Evolutionary conservation across 306 rosid species (phyloP), one percentile per base, ranked within the genome.

Genomic region (Acacia confusa): DNA sequence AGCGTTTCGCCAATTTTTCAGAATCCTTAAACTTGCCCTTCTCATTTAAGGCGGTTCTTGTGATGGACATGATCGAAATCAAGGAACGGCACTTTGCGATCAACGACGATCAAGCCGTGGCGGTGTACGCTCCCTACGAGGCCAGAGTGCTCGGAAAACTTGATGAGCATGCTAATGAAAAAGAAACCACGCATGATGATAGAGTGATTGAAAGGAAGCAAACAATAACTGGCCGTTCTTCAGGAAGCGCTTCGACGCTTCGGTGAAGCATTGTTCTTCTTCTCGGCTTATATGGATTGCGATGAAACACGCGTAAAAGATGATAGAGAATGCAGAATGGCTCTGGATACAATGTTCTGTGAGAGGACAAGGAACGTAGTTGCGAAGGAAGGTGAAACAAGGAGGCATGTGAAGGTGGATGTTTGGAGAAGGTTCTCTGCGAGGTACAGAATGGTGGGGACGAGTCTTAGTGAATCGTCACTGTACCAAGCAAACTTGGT

Each of bases 401-500:
- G 8, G 27, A 79, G 91, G 52, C 76, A 64, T 57, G 95, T 92
- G 85, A 83, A 83, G 80, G 84, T 89, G 10, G 90, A 87, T 45
- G 92, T 91, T 68, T 92, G 97, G 95, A 89, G 95, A 75, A 85
- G 83, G 28, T 92, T 92, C 87, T 89, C 89, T 78, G 81, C 82
- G 13, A 87, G 91, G 81, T 85, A 79, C 60, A 74, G 78, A 57
- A 84, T 87, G 91, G 79, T 77, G 70, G 95, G 87, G 76, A 82
- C 27, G n/a, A 81, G 70, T 19, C 75, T 88, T 6, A 91, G 94
- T 11, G 91, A 91, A 25, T 81, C 89, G 10, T 83, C 91, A 30
- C 3, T 75, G 57, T 84, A 85, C 78, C 97, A 89, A 80, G 91
- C 94, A 52, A 76, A 81, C 57, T 76, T 89, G 79, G 77, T 88